A percentile compares a stretch with the other conserved stretches of the same genome.
These are phyloP conservation scores for Dactylellina drechsleri DNA, from an alignment of 2,329 filamentous ascomycete genomes.

Conservation along the genomic window DNA sequence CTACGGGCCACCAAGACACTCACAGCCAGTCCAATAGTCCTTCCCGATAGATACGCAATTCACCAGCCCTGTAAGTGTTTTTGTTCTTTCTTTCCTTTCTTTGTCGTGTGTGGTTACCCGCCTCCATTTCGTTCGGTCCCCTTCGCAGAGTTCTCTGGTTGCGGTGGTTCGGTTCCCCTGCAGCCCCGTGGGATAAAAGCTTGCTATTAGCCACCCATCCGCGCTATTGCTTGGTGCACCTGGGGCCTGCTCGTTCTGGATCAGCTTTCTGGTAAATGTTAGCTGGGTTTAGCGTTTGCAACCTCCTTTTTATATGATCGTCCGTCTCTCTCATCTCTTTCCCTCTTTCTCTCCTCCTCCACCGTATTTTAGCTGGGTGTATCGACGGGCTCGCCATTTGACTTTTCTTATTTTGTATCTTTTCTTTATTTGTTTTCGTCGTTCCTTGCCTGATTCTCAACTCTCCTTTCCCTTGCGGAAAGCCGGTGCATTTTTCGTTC, in stretches of 20 bases:
- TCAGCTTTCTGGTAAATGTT: too few species aligned
- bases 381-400: constrained; percentile 41
- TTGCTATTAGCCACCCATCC: too few species aligned
- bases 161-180: neutral
- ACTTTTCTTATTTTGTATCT: constrained; percentile 34
- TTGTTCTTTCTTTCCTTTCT: constrained; percentile 7
- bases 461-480: constrained; percentile 54
- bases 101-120: constrained; percentile 7
- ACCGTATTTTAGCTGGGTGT: constrained; percentile 31
- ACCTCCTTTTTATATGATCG: constrained; percentile 52
- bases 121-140: neutral
- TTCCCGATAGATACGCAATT: constrained; percentile 34
- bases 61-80: constrained; percentile 26
- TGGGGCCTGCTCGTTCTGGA: neutral
- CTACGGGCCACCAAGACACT: constrained; percentile 18
- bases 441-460: constrained; percentile 45
- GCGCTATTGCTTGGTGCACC: too few species aligned
- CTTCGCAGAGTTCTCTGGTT: neutral
- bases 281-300: too few species aligned
- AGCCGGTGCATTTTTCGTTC: constrained; percentile 39
- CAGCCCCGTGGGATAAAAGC: constrained; percentile 6
- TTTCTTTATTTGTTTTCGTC: constrained; percentile 50
- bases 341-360: constrained; percentile 23
- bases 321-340: constrained; percentile 37
- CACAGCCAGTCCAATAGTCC: constrained; percentile 11